Evolutionary conservation across 1,284 basidiomycete species (phyloP), one percentile per base, ranked within the genome.

Genomic region (Afroboletus lepidellus): DNA sequence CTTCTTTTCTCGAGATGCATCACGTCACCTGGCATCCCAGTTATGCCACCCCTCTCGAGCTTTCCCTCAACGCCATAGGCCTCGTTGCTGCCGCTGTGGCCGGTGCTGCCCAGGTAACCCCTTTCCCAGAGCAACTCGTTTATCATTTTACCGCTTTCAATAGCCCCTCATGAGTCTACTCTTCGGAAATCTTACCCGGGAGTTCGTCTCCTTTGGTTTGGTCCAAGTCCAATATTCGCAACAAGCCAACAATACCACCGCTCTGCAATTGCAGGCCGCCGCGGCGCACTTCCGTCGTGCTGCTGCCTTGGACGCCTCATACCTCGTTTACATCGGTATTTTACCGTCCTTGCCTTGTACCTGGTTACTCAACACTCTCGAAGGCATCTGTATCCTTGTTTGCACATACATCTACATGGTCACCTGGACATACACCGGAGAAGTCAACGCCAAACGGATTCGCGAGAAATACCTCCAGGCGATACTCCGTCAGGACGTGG

Each of bases 351-450:
- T 5, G 67, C 94, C 93, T 0, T 5, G 5, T 11, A 5, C 13
- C 8, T 5, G 3, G 24, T 33, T 3, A 0, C 50, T 57, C 46
- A 67, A 25, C 29, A 0, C n/a, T 20, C 29, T 8, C 20, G 8
- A 53, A 85, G 85, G 85, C 58, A 43, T 85, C 50, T 87, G 75
- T 21, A 83, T 87, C 76, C 81, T 90, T 50, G 60, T 78, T n/a
- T 82, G 77, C 66, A 88, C 86, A 3, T 89, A 80, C 70, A 59
- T 75, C 6, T 97, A 94, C 75, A 96, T 94, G 92, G 77, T 78
- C 57, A 77, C 84, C 39, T 98, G 92, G 91, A 85, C 90, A 51
- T 90, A 90, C 67, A 94, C 94, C 0, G 92, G 86, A n/a, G 95
- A 98, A 72, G 72, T 85, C 46, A 90, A 90, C 62, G 87, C 94